Evolutionary conservation across 2,329 filamentous ascomycete genomes (phyloP), one percentile per base, ranked within the genome.

Genomic region (Arthrinium puccinioides): DNA sequence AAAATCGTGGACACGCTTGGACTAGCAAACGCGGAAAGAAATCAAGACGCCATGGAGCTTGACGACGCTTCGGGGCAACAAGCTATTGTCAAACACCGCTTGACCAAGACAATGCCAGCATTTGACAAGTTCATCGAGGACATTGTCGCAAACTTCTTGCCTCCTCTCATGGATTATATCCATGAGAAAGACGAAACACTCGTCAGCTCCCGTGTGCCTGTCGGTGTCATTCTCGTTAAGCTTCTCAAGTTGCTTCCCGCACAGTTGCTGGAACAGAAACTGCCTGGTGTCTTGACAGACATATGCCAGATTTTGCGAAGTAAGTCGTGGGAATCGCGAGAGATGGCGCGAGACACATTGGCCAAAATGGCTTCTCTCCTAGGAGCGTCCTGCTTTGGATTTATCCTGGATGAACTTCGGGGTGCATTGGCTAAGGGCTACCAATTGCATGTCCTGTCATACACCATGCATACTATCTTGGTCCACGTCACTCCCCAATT

Each of bases 101-200:
- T 95, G 18, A 68, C 78, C 8, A 68, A 61, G 27, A 85, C 82
- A 0, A 67, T 88, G 37, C 87, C 87, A 1, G 69, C 72, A 23
- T 61, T 73, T 42, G 64, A 77, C 9, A 87, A 87, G 56, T 68
- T 94, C 23, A 68, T 75, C 13, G 70, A 75, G 2, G 87, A 95
- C 48, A 68, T 97, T 36, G 74, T 76, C 27, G 75, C 77, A 15
- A 80, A 81, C 44, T 84, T 95, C 50, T 64, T 95, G 25, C 87
- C 90, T 1, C 76, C 84, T 14, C 64, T 98, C 21, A 73, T 82
- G n/a, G 76, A 79, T 31, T 92, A 95, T 55, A 74, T 97, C 20
- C 89, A 96, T 51, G 82, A 94, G 51, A 97, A 96, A 59, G 87
- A 97, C 45, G 92, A 98, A 57, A 82, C 87, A 1, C 89, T 88